Conservation (phyloP, 2,329 filamentous ascomycete species). For the Cladosporium sp. region DNA sequence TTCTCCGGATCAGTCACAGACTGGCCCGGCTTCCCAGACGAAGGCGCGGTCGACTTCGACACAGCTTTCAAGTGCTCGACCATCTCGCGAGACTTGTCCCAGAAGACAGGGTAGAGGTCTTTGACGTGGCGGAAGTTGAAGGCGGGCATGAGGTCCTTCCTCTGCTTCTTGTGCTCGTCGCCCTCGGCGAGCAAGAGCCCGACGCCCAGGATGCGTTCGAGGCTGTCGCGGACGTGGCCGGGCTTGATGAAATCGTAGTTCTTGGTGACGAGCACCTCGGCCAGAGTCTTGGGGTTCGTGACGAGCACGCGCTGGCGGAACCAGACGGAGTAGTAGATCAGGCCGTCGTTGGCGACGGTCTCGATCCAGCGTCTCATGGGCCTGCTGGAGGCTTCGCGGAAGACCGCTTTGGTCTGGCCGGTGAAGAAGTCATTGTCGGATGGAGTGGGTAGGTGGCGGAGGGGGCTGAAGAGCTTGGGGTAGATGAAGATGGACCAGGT, state of each 20-base stretch:
- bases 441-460: slow-evolving; percentile 52
- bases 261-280: slow-evolving; percentile 45
- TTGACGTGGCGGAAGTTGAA: slow-evolving; percentile 47
- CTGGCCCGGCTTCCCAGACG: neutral
- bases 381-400: slow-evolving; percentile 37
- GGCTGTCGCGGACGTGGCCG: slow-evolving; percentile 39
- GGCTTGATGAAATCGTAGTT: slow-evolving; percentile 47
- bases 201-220: slow-evolving; percentile 61
- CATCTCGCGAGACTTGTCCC: slow-evolving; percentile 42
- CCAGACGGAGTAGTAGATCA: slow-evolving; percentile 47
- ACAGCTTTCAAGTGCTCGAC: slow-evolving; percentile 26
- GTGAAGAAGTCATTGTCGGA: slow-evolving; percentile 38
- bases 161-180: slow-evolving; percentile 71
- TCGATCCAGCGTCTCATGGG: slow-evolving; percentile 47
- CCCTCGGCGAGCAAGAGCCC: slow-evolving; percentile 78
- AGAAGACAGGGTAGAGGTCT: slow-evolving; percentile 44
- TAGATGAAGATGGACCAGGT: slow-evolving; percentile 48
- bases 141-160: slow-evolving; percentile 44
- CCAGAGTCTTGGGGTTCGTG: slow-evolving; percentile 42
- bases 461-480: slow-evolving; percentile 51
- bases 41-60: slow-evolving; percentile 23
- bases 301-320: slow-evolving; percentile 41
- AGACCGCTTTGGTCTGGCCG: slow-evolving; percentile 39
- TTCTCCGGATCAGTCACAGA: neutral
- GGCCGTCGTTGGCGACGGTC: slow-evolving; percentile 48